Base-by-base conservation (phyloP, 805 yeast genomes). In the Henningerozyma blattae region DNA sequence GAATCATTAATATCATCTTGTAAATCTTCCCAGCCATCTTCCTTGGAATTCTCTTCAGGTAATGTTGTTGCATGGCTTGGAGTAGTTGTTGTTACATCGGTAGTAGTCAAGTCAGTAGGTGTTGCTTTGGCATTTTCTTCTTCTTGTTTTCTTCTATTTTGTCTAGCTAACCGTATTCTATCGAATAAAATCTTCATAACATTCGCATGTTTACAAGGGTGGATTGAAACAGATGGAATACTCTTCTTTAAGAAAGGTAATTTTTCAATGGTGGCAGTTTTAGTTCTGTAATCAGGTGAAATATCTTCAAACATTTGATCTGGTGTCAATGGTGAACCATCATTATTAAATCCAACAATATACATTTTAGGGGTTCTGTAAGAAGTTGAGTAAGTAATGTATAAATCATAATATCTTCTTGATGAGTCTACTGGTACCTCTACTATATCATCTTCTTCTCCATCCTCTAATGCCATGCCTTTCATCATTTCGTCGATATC, bases 301-400 rank as follows among this genome's bases (percentile, higher is more conserved):
- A 91, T 85, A 56, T 91, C 98, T 52, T 89, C 93, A 59, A 87
- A 86, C 97, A 91, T 91, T 48, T 81, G 78, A 22, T 75, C 67
- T 2, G 97, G 95, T 22, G 81, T 64, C 27, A 91, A 62, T 2
- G 97, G 98, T 13, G 76, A 68, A 0, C 98, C 97, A 40, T 80
- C 73, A 9, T 76, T 66, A 49, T 75, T 77, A 61, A 75, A 91
- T 0, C 98, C 98, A 12, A 84, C 85, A 28, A 91, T 61, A 50
- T 86, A 91, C 70, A 93, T 68, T 62, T 91, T 86, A 19, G 98
- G 98, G 4, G 91, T 98, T 29, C 97, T 68, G 53, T 91, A 91
- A 1, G 95, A 81, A 0, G 98, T 89, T 9, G 95, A 84, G 56
- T 91, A 91, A 3, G 93, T 74, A 47, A 91, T 86, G 62, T 80